Evolutionary conservation across 2,329 filamentous ascomycete genomes (phyloP), one percentile per base, ranked within the genome.

Genomic region (Fusarium coicis): DNA sequence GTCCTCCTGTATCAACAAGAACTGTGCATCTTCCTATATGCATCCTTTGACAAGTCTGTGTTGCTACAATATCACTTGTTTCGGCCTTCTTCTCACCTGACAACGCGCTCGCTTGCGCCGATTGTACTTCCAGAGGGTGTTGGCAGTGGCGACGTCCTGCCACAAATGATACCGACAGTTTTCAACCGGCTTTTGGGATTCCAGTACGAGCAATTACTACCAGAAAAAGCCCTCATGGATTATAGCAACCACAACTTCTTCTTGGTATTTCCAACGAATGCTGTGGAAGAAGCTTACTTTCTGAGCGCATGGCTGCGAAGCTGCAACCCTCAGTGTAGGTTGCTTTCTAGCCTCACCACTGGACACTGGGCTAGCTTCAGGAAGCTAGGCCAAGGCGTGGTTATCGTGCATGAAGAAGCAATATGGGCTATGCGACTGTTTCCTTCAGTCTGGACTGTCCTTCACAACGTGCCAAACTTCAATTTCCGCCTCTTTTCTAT

Each of bases 281-380:
- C 80, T 34, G 63, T 72, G 12, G 62, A 79, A 16, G 81, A 83
- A 42, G 80, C 80, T 23, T 71, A 79, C 14, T 81, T 85, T 14
- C n/a, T 89, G 5, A 80, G 76, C 34, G 77, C 79, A 23, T 90
- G 87, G 86, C 74, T 90, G 15, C 80, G 79, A 10, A 74, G 73
- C 9, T 82, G 80, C 40, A 81, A 85, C 37, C 72, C 81, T 1
- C 70, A 80, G 4, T 86, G 84, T 70, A 81, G 79, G 23, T 80
- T 90, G 15, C 85, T 82, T 36, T 82, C 80, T 11, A 84, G 83
- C 53, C 74, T 83, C 18, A 76, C 76, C 2, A 40, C 81, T 10
- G 87, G 87, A 2, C 81, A 85, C 14, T 90, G 88, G 88, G 68
- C 78, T 9, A 80, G 78, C 23, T 89, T 90, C 68, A 36, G 78